Percentiles rank a stretch among this genome's conserved stretches.
These are phyloP conservation scores for Rhizopogon sp. DNA, from an alignment of 768 basidiomycete species.

Conservation along the genomic window DNA sequence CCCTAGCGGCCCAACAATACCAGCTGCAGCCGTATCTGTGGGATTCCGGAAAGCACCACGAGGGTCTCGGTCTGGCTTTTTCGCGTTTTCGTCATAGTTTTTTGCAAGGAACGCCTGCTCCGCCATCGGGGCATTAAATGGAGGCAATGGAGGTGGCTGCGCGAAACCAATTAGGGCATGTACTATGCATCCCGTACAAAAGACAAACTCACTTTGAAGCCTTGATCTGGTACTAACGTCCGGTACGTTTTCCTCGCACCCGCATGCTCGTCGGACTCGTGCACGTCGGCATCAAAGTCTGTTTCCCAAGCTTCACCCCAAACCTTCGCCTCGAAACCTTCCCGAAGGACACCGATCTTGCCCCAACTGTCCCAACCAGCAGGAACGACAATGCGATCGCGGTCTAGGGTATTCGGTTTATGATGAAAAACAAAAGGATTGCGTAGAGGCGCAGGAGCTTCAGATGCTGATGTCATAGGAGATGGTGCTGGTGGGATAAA, in stretches of 20 bases:
- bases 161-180: slow-evolving; percentile 2
- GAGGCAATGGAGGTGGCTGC: slow-evolving; percentile 63
- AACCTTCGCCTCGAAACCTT: slow-evolving; percentile 81
- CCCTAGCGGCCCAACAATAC: slow-evolving; percentile 91
- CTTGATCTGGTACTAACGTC: slow-evolving; percentile 70
- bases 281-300: slow-evolving; percentile 51
- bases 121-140: slow-evolving; percentile 75
- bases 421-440: slow-evolving; percentile 85
- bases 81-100: slow-evolving; percentile 88
- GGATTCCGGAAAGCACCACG: slow-evolving; percentile 83
- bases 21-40: slow-evolving; percentile 50
- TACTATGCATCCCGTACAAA: neutral
- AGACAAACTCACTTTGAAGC: slow-evolving; percentile 51
- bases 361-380: slow-evolving; percentile 99
- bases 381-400: slow-evolving; percentile 88
- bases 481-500: slow-evolving; percentile 62
- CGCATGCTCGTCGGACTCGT: slow-evolving; percentile 32
- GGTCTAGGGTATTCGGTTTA: slow-evolving; percentile 88
- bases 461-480: slow-evolving; percentile 24
- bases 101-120: slow-evolving; percentile 90
- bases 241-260: slow-evolving; percentile 68
- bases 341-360: slow-evolving; percentile 85
- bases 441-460: slow-evolving; percentile 46
- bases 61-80: slow-evolving; percentile 87
- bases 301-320: slow-evolving; percentile 81